Conservation (phyloP, 73 alveolate species). For the Uronychia setigera region DNA sequence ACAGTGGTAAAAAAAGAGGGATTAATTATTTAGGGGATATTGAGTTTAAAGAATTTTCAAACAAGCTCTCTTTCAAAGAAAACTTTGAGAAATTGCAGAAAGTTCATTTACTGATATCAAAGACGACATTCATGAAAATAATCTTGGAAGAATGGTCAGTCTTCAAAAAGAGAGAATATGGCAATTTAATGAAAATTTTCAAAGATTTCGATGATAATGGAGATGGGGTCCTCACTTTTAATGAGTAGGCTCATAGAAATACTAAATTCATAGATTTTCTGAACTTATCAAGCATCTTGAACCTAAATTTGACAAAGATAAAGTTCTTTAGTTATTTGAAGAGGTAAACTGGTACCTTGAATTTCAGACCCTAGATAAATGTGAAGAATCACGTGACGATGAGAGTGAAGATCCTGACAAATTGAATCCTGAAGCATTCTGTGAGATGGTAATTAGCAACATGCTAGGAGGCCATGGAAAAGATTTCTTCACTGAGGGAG, state of each 20-base stretch:
- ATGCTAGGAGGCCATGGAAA: constrained; percentile 64
- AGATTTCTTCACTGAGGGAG: constrained; percentile 34
- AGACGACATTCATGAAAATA: constrained; percentile 4
- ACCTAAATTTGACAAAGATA: constrained; percentile 17
- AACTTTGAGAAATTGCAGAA: neutral
- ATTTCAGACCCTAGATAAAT: constrained; percentile 42
- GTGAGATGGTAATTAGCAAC: constrained; percentile 44
- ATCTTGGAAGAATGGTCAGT: constrained; percentile 38
- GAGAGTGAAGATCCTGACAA: constrained; percentile 67
- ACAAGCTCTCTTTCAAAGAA: constrained; percentile 8
- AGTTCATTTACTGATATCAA: neutral
- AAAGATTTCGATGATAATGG: constrained; percentile 56
- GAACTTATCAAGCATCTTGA: constrained; percentile 22
- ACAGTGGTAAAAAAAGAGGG: neutral
- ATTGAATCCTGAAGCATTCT: constrained; percentile 64
- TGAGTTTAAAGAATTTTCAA: constrained; percentile 24
- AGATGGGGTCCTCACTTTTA: constrained; percentile 55
- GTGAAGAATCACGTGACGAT: too few species aligned
- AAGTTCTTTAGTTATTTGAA: constrained; percentile 49
- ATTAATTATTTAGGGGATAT: constrained; percentile 3
- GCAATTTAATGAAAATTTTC: constrained; percentile 19
- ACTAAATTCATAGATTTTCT: too few species aligned
- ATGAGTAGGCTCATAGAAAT: too few species aligned
- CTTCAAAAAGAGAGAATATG: constrained; percentile 10
- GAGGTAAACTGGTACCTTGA: too few species aligned